These are phyloP conservation scores for Sarocladium kiliense DNA, from an alignment of 2,329 filamentous ascomycete species.

Conservation along the genomic window DNA sequence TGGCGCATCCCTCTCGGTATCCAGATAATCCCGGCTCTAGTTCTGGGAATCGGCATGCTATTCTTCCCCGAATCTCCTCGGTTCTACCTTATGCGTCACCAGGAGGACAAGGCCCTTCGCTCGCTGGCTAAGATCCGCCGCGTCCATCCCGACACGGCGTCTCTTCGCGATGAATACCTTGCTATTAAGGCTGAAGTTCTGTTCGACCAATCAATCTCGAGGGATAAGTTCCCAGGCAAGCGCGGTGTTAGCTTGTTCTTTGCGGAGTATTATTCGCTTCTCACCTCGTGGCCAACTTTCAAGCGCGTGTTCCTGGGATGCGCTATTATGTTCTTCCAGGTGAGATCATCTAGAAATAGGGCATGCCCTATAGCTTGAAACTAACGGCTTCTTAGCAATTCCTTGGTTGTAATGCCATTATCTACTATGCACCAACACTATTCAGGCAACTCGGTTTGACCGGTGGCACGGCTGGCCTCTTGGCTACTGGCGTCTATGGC, in stretches of 20 bases:
- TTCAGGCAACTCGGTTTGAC: constrained; percentile 37
- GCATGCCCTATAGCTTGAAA: neutral
- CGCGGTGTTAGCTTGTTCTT: constrained; percentile 23
- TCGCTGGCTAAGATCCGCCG: constrained; percentile 27
- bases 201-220: constrained; percentile 25
- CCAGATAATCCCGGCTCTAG: constrained; percentile 50
- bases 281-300: constrained; percentile 23
- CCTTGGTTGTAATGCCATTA: constrained; percentile 37
- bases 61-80: constrained; percentile 40
- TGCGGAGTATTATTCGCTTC: constrained; percentile 24
- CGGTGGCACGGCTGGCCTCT: constrained; percentile 36
- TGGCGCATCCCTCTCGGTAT: constrained; percentile 45
- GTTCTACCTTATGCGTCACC: constrained; percentile 25
- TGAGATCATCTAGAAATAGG: neutral
- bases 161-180: constrained; percentile 26
- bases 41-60: constrained; percentile 49
- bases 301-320: constrained; percentile 49
- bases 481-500: constrained; percentile 54
- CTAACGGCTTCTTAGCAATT: neutral
- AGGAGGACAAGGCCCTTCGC: constrained; percentile 24
- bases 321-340: constrained; percentile 49
- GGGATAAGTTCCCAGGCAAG: constrained; percentile 24
- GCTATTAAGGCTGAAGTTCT: constrained; percentile 32
- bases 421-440: constrained; percentile 43
- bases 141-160: constrained; percentile 23